phyloP scores from a whole-genome alignment of 257 asterid species.

The Scutellaria baicalensis region DNA sequence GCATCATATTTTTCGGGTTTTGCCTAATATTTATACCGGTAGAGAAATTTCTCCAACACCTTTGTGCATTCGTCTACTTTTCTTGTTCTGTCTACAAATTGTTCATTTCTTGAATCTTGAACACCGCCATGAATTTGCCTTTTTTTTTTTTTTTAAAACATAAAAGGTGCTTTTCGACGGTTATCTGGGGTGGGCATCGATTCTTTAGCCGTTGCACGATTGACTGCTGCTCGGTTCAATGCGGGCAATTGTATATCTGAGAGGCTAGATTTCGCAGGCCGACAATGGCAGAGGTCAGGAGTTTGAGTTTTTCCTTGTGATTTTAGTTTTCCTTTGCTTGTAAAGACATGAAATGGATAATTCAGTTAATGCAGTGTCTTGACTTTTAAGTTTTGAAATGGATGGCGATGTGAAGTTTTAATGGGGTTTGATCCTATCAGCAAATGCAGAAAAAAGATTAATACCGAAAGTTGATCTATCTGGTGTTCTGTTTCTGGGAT shows the following conservation, averaged over 20 bases:
- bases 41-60: background rate
- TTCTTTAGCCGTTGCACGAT: slow-evolving; percentile 15
- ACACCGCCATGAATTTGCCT: background rate
- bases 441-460: background rate
- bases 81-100: background rate
- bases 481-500: background rate
- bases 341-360: background rate
- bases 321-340: background rate
- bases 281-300: slow-evolving; percentile 38
- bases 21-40: slow-evolving; percentile 44
- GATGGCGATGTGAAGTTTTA: background rate
- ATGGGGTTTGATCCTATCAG: background rate
- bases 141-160: background rate
- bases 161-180: slow-evolving; percentile 17
- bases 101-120: background rate
- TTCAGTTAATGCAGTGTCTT: background rate
- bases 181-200: slow-evolving; percentile 17
- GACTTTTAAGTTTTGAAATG: background rate
- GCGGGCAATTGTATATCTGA: slow-evolving; percentile 12
- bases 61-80: background rate
- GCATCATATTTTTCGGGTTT: slow-evolving; percentile 21
- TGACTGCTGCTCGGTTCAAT: slow-evolving; percentile 9
- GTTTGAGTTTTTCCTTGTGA: background rate
- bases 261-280: slow-evolving; percentile 16
- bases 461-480: background rate